phyloP scores from a whole-genome alignment of 192 early-diverging fungal genomes.

The Coemansia brasiliensis region DNA sequence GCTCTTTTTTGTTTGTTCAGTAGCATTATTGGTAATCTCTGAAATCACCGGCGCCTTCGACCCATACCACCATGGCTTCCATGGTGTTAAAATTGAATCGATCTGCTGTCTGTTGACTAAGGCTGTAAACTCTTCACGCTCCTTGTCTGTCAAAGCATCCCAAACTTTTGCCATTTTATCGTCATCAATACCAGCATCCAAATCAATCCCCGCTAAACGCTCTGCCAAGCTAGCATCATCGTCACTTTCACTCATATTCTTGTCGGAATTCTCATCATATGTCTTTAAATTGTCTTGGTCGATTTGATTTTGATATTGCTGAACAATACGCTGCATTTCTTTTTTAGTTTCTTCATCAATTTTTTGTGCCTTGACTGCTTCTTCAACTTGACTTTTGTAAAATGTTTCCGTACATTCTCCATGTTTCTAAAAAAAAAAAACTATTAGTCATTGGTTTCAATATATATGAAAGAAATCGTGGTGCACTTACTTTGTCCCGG shows the following conservation, averaged over 20 bases:
- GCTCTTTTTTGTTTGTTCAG: background rate
- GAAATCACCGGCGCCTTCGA: conserved; percentile 4
- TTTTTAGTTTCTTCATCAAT: conserved; percentile 39
- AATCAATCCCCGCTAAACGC: conserved; percentile 27
- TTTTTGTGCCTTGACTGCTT: conserved; percentile 26
- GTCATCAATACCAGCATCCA: conserved; percentile 12
- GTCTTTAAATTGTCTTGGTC: conserved; percentile 12
- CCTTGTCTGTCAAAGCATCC: conserved; percentile 24
- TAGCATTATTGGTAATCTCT: conserved; percentile 1
- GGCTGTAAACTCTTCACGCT: conserved; percentile 26
- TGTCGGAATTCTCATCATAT: conserved; percentile 1
- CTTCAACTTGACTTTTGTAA: conserved; percentile 43
- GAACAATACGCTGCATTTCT: conserved; percentile 35
- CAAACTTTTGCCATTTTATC: conserved; percentile 14
- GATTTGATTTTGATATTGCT: conserved; percentile 29
- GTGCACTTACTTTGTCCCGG: conserved; percentile 31
- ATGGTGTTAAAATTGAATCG: conserved; percentile 16
- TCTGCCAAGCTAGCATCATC: conserved; percentile 12
- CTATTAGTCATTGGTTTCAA: background rate
- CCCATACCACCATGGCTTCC: conserved; percentile 44
- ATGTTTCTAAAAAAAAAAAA: conserved; percentile 20
- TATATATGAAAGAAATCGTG: background rate
- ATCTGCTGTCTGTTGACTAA: conserved; percentile 19
- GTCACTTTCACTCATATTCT: background rate
- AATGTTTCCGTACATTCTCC: conserved; percentile 42